These are phyloP conservation scores for Eurotiales sp. DNA, from an alignment of 2,329 filamentous ascomycete species.

Conservation along the genomic window DNA sequence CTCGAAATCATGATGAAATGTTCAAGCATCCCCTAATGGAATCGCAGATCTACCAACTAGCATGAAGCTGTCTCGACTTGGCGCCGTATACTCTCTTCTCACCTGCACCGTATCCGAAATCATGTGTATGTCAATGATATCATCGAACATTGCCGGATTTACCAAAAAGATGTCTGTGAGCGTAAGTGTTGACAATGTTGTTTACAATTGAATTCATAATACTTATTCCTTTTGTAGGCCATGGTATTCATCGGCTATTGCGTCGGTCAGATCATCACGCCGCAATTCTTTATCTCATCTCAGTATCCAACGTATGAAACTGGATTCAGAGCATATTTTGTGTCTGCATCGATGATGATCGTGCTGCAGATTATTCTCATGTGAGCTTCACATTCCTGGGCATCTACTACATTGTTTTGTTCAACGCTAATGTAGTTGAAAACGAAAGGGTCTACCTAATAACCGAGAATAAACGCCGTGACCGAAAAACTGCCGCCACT, in stretches of 20 bases:
- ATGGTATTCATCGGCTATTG: neutral
- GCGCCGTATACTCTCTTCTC: neutral
- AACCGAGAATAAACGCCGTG: neutral
- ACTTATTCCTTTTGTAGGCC: neutral
- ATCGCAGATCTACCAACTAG: neutral
- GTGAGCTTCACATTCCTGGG: neutral
- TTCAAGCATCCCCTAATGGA: too few relatives aligned
- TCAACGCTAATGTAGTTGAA: neutral
- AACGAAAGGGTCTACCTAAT: neutral
- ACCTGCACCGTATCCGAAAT: neutral
- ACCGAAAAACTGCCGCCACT: neutral
- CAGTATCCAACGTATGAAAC: neutral
- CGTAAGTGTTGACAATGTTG: neutral
- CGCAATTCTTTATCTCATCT: neutral
- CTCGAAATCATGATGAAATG: neutral
- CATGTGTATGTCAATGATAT: neutral
- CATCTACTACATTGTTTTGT: too few relatives aligned
- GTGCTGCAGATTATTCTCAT: neutral
- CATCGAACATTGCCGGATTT: neutral
- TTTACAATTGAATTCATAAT: neutral
- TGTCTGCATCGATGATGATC: neutral
- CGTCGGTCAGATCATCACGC: neutral
- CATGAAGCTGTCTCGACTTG: neutral
- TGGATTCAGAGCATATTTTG: neutral
- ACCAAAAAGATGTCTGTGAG: neutral